phyloP scores from a whole-genome alignment of 2,329 filamentous ascomycete species.

The Penicillium sp. region DNA sequence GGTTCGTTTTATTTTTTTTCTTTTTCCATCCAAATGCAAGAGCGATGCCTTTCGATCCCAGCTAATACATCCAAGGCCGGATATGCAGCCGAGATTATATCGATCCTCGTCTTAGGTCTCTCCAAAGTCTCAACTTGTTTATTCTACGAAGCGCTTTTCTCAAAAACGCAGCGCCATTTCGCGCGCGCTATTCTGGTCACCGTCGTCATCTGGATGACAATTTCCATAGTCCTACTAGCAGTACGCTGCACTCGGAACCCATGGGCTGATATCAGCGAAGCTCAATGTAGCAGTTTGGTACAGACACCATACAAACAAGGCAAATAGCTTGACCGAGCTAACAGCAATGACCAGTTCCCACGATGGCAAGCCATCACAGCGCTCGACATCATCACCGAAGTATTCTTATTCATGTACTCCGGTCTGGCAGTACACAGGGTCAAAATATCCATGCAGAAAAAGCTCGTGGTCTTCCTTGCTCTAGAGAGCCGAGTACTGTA shows the following conservation, averaged over 20 bases:
- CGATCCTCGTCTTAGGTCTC: slow-evolving; percentile 12
- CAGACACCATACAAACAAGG: neutral
- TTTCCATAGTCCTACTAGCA: slow-evolving; percentile 7
- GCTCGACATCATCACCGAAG: slow-evolving; percentile 13
- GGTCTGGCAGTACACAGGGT: slow-evolving; percentile 14
- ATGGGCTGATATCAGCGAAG: slow-evolving; percentile 13
- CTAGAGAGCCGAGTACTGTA: slow-evolving; percentile 13
- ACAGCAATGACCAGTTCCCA: slow-evolving; percentile 1
- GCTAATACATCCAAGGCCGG: slow-evolving; percentile 3
- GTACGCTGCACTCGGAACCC: slow-evolving; percentile 13
- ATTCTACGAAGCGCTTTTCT: slow-evolving; percentile 18
- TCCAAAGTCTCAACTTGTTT: slow-evolving; percentile 18
- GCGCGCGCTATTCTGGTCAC: slow-evolving; percentile 1
- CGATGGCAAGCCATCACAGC: slow-evolving; percentile 18
- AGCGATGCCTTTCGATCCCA: neutral
- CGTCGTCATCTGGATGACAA: slow-evolving; percentile 8
- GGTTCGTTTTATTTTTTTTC: neutral
- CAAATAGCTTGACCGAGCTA: neutral
- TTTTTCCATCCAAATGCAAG: no score
- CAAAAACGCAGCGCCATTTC: slow-evolving; percentile 4
- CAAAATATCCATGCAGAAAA: slow-evolving; percentile 14
- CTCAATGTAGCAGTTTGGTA: slow-evolving; percentile 14
- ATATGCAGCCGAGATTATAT: slow-evolving; percentile 17
- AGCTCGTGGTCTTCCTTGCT: slow-evolving; percentile 12
- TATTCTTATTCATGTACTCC: slow-evolving; percentile 11